Evolutionary conservation across 2,329 filamentous ascomycete genomes (phyloP).

Genomic region (Fusarium equiseti): DNA sequence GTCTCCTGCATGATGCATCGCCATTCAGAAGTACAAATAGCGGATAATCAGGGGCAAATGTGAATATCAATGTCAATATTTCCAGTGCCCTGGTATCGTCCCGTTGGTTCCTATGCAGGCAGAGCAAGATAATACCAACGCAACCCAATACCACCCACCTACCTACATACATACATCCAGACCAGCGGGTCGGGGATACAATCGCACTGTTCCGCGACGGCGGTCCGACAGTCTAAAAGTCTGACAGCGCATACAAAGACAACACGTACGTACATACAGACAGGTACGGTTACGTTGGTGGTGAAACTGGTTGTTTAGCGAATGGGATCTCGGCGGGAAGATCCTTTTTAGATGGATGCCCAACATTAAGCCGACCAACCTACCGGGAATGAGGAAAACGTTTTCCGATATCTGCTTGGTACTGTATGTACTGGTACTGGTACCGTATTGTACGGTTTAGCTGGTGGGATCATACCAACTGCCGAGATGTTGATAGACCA

Average conservation of each 20-base stretch:
- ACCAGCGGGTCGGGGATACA: constrained; percentile 30
- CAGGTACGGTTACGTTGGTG: neutral
- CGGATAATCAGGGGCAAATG: constrained; percentile 15
- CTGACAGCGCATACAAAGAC: constrained; percentile 28
- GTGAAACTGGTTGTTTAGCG: constrained; percentile 15
- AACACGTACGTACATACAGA: constrained; percentile 8
- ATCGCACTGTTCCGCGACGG: constrained; percentile 31
- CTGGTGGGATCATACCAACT: constrained; percentile 13
- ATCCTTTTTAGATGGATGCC: constrained; percentile 28
- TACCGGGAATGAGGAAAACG: constrained; percentile 29
- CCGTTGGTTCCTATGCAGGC: constrained; percentile 10
- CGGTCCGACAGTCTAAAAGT: constrained; percentile 35
- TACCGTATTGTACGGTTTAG: neutral
- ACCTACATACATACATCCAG: constrained; percentile 10
- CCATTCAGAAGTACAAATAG: neutral
- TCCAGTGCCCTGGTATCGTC: constrained; percentile 30
- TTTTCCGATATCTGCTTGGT: constrained; percentile 9
- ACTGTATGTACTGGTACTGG: neutral
- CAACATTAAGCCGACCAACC: constrained; percentile 36
- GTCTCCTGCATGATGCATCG: constrained; percentile 46
- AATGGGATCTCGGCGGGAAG: constrained; percentile 32
- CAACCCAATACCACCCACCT: neutral
- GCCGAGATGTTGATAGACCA: constrained; percentile 32
- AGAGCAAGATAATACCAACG: constrained; percentile 29
- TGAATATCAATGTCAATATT: neutral